These are phyloP conservation scores for Aristolochia californica DNA, from an alignment of 164 flowering plant genomes.

Conservation along the genomic window DNA sequence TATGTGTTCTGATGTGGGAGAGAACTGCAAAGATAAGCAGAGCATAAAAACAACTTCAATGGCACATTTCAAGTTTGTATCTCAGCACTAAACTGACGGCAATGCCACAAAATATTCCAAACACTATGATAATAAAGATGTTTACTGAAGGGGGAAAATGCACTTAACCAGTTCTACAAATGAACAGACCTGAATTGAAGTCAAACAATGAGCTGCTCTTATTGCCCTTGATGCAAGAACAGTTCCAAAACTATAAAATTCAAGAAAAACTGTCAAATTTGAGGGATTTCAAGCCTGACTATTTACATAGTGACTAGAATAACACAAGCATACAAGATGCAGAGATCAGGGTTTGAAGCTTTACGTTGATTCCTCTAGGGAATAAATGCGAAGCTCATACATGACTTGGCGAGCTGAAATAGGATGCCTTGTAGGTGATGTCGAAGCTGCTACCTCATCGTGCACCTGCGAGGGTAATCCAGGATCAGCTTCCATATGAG, in stretches of 20 bases:
- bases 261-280: constrained; percentile 1
- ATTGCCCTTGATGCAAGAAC: constrained; percentile 89
- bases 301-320: background rate
- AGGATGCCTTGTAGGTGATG: constrained; percentile 97
- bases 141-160: background rate
- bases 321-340: too few relatives aligned
- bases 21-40: constrained; percentile 59
- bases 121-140: too few relatives aligned
- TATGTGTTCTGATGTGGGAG: constrained; percentile 92
- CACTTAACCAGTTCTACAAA: constrained; percentile 2
- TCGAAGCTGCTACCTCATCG: constrained; percentile 43
- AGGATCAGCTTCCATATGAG: constrained; percentile 68
- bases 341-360: background rate
- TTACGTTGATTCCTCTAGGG: constrained; percentile 95
- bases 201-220: constrained; percentile 98
- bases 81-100: too few relatives aligned
- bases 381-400: constrained; percentile 95
- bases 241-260: constrained; percentile 54
- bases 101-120: too few relatives aligned
- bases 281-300: background rate
- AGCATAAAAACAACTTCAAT: background rate
- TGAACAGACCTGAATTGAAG: constrained; percentile 89
- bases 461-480: constrained; percentile 45
- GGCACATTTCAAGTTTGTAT: too few relatives aligned
- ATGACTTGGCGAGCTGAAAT: constrained; percentile 83